phyloP scores from a whole-genome alignment of 2,329 filamentous ascomycete species.

The Leptosphaerulina australis region DNA sequence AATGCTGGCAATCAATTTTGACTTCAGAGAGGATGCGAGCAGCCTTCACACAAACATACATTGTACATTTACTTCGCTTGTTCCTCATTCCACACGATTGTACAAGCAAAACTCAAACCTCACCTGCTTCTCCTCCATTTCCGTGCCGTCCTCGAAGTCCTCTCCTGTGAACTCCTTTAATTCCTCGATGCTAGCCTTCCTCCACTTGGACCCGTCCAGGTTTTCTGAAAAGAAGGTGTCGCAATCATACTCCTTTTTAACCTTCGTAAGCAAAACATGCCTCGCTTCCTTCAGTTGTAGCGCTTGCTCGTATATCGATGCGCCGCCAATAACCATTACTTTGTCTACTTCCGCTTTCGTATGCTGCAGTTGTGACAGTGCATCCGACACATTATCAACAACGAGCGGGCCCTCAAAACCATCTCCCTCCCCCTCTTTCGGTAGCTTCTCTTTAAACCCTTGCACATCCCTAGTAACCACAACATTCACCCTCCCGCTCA shows the following conservation, averaged over 20 bases:
- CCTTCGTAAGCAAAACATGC: slow-evolving; percentile 72
- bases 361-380: slow-evolving; percentile 57
- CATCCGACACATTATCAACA: slow-evolving; percentile 59
- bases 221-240: slow-evolving; percentile 75
- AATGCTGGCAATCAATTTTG: too few relatives aligned
- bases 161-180: slow-evolving; percentile 71
- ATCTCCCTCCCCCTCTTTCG: neutral
- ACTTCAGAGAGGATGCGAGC: too few relatives aligned
- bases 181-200: slow-evolving; percentile 57
- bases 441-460: slow-evolving; percentile 22
- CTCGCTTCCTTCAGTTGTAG: slow-evolving; percentile 64
- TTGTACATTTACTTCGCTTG: too few relatives aligned
- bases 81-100: slow-evolving; percentile 10
- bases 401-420: slow-evolving; percentile 56
- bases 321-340: slow-evolving; percentile 88
- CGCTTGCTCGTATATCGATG: slow-evolving; percentile 79
- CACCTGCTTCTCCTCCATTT: slow-evolving; percentile 67
- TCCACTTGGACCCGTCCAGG: slow-evolving; percentile 63
- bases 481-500: slow-evolving; percentile 81
- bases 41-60: too few relatives aligned
- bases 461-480: slow-evolving; percentile 67
- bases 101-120: slow-evolving; percentile 77
- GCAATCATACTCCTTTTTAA: slow-evolving; percentile 73
- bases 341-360: slow-evolving; percentile 18
- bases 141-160: slow-evolving; percentile 60